Percentiles rank a stretch among this genome's conserved stretches.
phyloP scores from a whole-genome alignment of 192 early-diverging fungal genomes.

The Mortierella hygrophila region DNA sequence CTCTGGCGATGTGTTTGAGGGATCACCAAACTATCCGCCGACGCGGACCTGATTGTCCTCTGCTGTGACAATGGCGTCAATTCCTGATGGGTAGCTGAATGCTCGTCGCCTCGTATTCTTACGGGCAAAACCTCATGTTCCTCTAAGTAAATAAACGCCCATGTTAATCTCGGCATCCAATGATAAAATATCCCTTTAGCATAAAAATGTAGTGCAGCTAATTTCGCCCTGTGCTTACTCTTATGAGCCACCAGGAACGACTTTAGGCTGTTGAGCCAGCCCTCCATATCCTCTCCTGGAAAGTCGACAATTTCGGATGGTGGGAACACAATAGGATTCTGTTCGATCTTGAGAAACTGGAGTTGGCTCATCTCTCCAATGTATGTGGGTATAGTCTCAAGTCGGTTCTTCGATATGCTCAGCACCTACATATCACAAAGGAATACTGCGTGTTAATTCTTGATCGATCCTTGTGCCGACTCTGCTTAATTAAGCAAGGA shows the following conservation, averaged over 20 bases:
- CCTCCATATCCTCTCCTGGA: slow-evolving; percentile 39
- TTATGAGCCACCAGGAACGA: slow-evolving; percentile 21
- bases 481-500: background rate
- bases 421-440: slow-evolving; percentile 27
- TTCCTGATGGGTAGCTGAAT: background rate
- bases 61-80: background rate
- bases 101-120: background rate
- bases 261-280: slow-evolving; percentile 39
- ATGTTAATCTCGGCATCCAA: slow-evolving; percentile 2
- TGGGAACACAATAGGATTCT: slow-evolving; percentile 55
- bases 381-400: slow-evolving; percentile 53
- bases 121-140: slow-evolving; percentile 8
- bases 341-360: slow-evolving; percentile 59
- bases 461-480: background rate
- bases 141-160: background rate
- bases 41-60: slow-evolving; percentile 7
- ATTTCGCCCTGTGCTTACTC: slow-evolving; percentile 4
- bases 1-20: slow-evolving; percentile 29
- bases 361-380: slow-evolving; percentile 55
- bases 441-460: background rate
- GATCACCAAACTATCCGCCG: slow-evolving; percentile 23
- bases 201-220: background rate
- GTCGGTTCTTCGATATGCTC: slow-evolving; percentile 56
- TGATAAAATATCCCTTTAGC: background rate
- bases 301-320: slow-evolving; percentile 34